Percentiles rank a stretch among this genome's conserved stretches.
Evolutionary conservation across 176 grass and related monocot genomes (phyloP).

Genomic region (maize (Zea mays)): Zm-B73-REFERENCE-NAM-5.0 NC_050104.1:147643001-147643500

Average conservation of each 20-base stretch:
- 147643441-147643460: conserved; percentile 37
- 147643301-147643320: conserved; percentile 62
- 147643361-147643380: conserved; percentile 22
- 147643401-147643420: background rate
- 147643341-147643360: conserved; percentile 18
- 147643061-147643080: conserved; percentile 65
- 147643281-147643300: conserved; percentile 50
- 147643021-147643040: conserved; percentile 26
- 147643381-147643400: background rate
- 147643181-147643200: conserved; percentile 76
- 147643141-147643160: conserved; percentile 66
- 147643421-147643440: conserved; percentile 38
- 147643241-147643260: conserved; percentile 37
- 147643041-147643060: conserved; percentile 45
- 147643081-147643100: conserved; percentile 49
- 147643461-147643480: conserved; percentile 34
- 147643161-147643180: conserved; percentile 63
- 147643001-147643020: conserved; percentile 94
- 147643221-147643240: conserved; percentile 78
- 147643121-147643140: conserved; percentile 18
- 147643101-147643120: conserved; percentile 53
- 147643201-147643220: conserved; percentile 66
- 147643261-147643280: background rate
- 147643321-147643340: conserved; percentile 58
- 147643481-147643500: background rate